phyloP scores from a whole-genome alignment of 176 grass and related monocot species.

The Cymbopogon citratus region DNA sequence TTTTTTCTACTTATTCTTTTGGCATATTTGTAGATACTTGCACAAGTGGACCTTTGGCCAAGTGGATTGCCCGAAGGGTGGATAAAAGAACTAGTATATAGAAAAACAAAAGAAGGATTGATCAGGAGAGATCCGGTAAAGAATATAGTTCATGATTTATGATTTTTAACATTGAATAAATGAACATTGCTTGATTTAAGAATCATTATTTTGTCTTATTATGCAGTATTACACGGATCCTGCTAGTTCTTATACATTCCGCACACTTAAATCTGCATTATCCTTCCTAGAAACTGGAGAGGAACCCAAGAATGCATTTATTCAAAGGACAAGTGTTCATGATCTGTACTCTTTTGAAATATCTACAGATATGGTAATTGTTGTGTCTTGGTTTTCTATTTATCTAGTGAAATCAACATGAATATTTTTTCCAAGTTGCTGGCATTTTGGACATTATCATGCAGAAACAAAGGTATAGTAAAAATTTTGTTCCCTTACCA shows the following conservation, averaged over 20 bases:
- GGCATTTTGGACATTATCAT: background rate
- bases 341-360: slow-evolving; percentile 43
- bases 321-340: slow-evolving; percentile 34
- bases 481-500: background rate
- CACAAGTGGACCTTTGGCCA: slow-evolving; percentile 32
- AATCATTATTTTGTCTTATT: background rate
- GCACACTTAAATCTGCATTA: slow-evolving; percentile 27
- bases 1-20: background rate
- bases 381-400: background rate
- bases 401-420: background rate
- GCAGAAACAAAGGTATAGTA: no score
- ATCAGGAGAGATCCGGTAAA: slow-evolving; percentile 42
- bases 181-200: background rate
- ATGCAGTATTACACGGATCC: slow-evolving; percentile 50
- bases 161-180: background rate
- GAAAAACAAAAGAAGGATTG: slow-evolving; percentile 18
- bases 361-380: slow-evolving; percentile 32
- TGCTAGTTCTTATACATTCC: slow-evolving; percentile 27
- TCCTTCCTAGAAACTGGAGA: slow-evolving; percentile 35
- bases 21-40: slow-evolving; percentile 27
- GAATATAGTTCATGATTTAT: background rate
- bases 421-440: background rate
- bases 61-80: slow-evolving; percentile 32
- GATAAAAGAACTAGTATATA: slow-evolving; percentile 29
- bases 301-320: slow-evolving; percentile 15